These are phyloP conservation scores for Polygonum maritimum DNA, from an alignment of 148 eudicot species.

Conservation along the genomic window DNA sequence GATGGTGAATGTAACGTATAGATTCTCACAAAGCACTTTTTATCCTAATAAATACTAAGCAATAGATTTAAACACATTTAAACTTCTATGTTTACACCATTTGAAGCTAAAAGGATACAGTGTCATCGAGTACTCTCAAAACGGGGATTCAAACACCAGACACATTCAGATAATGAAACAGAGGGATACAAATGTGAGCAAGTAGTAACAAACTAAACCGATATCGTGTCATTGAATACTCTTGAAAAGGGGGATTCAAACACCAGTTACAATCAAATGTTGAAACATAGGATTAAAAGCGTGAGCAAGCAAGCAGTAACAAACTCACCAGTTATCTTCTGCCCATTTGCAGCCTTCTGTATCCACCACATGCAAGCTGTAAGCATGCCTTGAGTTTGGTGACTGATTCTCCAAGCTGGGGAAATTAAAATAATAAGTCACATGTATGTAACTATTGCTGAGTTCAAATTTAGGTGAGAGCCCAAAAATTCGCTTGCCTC, in stretches of 20 bases:
- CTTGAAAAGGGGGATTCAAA: background rate
- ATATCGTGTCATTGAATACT: constrained; percentile 27
- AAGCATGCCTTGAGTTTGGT: constrained; percentile 85
- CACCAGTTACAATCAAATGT: background rate
- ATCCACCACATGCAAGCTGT: constrained; percentile 84
- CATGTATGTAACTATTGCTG: background rate
- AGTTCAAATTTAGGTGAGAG: background rate
- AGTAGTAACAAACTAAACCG: constrained; percentile 42
- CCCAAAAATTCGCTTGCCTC: constrained; percentile 33
- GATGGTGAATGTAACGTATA: background rate
- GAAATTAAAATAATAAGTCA: constrained; percentile 1
- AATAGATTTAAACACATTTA: background rate
- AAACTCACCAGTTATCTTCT: constrained; percentile 77
- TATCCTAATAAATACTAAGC: background rate
- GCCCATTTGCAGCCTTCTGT: constrained; percentile 91
- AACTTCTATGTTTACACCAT: background rate
- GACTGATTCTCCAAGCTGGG: constrained; percentile 88
- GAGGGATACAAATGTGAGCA: background rate
- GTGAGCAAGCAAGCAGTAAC: background rate
- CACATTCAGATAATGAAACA: background rate
- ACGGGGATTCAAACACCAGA: background rate
- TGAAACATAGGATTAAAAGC: background rate
- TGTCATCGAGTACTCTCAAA: background rate
- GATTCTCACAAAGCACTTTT: background rate
- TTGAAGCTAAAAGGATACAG: background rate